Percentiles rank a stretch among this genome's conserved stretches.
Evolutionary conservation across 2,329 filamentous ascomycete genomes (phyloP).

Genomic region (Phymatotrichopsis omnivora): DNA sequence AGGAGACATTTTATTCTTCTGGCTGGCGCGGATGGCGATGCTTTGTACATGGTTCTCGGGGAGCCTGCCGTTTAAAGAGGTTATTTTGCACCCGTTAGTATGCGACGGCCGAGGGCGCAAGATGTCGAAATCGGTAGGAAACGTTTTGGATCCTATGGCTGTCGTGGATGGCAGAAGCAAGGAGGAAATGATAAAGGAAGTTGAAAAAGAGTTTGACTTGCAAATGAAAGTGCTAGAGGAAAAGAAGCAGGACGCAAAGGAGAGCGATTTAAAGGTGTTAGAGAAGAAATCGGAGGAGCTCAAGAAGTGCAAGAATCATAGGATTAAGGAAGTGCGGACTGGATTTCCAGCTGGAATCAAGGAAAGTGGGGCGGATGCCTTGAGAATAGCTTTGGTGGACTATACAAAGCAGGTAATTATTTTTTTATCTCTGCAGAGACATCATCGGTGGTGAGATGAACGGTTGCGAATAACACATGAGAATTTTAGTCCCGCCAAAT

Average conservation of each 20-base stretch:
- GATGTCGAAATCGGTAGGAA: conserved; percentile 31
- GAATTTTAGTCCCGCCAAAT: conserved; percentile 23
- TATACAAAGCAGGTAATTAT: conserved; percentile 23
- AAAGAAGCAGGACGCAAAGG: background rate
- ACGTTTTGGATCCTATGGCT: conserved; percentile 28
- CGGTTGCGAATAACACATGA: too few relatives aligned
- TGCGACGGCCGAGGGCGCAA: conserved; percentile 27
- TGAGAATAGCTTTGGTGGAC: conserved; percentile 29
- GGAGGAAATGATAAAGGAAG: conserved; percentile 13
- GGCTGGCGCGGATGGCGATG: conserved; percentile 30
- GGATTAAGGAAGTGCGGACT: conserved; percentile 11
- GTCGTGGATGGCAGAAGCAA: conserved; percentile 26
- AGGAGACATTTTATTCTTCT: conserved; percentile 29
- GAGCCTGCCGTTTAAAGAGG: conserved; percentile 28
- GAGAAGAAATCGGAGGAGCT: conserved; percentile 5
- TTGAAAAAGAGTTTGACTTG: conserved; percentile 5
- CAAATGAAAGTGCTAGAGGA: background rate
- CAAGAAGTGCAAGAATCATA: conserved; percentile 12
- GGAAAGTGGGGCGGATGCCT: conserved; percentile 28
- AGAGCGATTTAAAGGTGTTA: background rate
- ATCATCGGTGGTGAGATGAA: too few relatives aligned
- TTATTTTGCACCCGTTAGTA: conserved; percentile 29
- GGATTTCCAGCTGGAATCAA: conserved; percentile 25
- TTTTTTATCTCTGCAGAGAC: too few relatives aligned
- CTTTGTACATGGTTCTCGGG: conserved; percentile 29